phyloP scores from a whole-genome alignment of 2,329 filamentous ascomycete genomes.

The Trichoderma hamatum region DNA sequence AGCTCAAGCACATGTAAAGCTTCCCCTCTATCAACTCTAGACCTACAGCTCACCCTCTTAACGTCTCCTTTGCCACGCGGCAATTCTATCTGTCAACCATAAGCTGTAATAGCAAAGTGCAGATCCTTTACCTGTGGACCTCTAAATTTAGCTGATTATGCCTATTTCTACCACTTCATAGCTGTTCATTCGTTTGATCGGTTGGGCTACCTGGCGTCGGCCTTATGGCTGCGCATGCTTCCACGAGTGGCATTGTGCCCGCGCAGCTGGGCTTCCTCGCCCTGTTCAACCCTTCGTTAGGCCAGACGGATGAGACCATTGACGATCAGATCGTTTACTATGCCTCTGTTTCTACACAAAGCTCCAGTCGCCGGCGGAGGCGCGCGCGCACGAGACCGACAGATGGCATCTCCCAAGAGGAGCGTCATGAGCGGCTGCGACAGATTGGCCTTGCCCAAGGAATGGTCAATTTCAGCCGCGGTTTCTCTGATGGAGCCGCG shows the following conservation, averaged over 20 bases:
- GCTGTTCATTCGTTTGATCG: not conserved
- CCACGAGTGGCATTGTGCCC: slow-evolving; percentile 50
- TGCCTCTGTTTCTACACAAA: slow-evolving; percentile 61
- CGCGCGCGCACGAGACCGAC: slow-evolving; percentile 48
- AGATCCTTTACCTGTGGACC: not conserved
- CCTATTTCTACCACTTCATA: not conserved
- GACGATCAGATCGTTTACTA: slow-evolving; percentile 92
- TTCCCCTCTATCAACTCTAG: slow-evolving; percentile 6
- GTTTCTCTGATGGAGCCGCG: slow-evolving; percentile 75
- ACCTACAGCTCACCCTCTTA: not conserved
- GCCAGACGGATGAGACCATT: slow-evolving; percentile 60
- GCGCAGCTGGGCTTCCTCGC: slow-evolving; percentile 88
- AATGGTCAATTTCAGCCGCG: slow-evolving; percentile 90
- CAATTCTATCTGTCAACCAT: not conserved
- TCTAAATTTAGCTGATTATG: not conserved
- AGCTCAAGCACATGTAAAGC: not conserved
- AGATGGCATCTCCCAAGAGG: slow-evolving; percentile 57
- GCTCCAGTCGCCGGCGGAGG: slow-evolving; percentile 44
- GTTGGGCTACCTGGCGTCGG: not conserved
- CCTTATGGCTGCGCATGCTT: slow-evolving; percentile 32
- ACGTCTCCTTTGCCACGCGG: not conserved
- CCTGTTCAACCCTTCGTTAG: slow-evolving; percentile 90
- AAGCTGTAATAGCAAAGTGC: not conserved
- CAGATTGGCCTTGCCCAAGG: slow-evolving; percentile 96
- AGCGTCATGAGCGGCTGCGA: slow-evolving; percentile 82